Evolutionary conservation across 139 green algal genomes (phyloP).

Genomic region (Auxenochlorella pyrenoidosa): DNA sequence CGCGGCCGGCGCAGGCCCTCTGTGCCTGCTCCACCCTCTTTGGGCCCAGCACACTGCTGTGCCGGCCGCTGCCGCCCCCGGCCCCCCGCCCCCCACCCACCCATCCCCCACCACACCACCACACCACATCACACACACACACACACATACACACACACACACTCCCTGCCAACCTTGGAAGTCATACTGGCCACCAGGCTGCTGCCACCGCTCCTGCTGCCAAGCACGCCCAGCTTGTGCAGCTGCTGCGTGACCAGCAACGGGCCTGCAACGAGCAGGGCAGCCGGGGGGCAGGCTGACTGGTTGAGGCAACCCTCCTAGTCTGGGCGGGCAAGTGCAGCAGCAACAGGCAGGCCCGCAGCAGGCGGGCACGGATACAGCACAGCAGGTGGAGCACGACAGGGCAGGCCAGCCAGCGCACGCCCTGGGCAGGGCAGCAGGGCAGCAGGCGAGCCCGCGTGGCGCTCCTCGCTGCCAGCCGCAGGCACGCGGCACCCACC

Average conservation of each 20-base stretch:
- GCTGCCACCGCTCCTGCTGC: neutral
- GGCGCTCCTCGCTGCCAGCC: neutral
- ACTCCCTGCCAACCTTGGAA: neutral
- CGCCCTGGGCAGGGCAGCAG: too few relatives aligned
- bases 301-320: too few relatives aligned
- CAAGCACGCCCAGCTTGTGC: constrained; percentile 36
- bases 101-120: too few relatives aligned
- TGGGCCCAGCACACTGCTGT: too few relatives aligned
- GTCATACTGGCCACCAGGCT: constrained; percentile 7
- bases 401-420: neutral
- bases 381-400: neutral
- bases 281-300: neutral
- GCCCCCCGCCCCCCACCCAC: too few relatives aligned
- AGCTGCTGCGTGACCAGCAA: constrained; percentile 69
- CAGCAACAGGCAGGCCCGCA: neutral
- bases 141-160: neutral
- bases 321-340: too few relatives aligned
- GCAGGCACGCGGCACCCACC: constrained; percentile 20
- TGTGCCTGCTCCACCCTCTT: too few relatives aligned
- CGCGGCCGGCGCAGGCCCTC: too few relatives aligned
- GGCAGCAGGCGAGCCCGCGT: too few relatives aligned
- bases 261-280: constrained; percentile 25
- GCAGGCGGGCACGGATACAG: too few relatives aligned
- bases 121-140: too few relatives aligned
- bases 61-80: too few relatives aligned